These are phyloP conservation scores for Cladosporium velox DNA, from an alignment of 2,329 filamentous ascomycete species.

Conservation along the genomic window DNA sequence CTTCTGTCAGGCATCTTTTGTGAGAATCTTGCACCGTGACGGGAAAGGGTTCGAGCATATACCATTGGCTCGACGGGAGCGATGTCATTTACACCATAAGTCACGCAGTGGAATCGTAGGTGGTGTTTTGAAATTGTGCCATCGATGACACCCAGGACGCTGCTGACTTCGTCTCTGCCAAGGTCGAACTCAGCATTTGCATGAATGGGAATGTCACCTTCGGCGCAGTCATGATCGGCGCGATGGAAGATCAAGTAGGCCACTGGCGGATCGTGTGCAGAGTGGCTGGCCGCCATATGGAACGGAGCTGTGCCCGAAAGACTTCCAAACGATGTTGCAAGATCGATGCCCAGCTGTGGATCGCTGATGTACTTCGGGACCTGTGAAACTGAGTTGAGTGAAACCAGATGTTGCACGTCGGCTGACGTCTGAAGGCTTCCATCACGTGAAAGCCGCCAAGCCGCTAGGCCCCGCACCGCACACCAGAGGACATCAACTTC, in stretches of 20 bases:
- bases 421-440: slow-evolving; percentile 15
- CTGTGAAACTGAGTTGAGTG: slow-evolving; percentile 6
- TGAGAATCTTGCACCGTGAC: slow-evolving; percentile 41
- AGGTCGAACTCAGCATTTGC: slow-evolving; percentile 33
- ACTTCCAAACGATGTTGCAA: neutral
- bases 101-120: slow-evolving; percentile 49
- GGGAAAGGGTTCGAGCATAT: slow-evolving; percentile 50
- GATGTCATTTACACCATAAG: slow-evolving; percentile 45
- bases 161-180: slow-evolving; percentile 33
- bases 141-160: slow-evolving; percentile 32
- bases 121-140: slow-evolving; percentile 49
- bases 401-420: neutral
- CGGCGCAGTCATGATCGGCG: neutral
- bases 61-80: slow-evolving; percentile 46
- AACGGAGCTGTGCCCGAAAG: slow-evolving; percentile 7
- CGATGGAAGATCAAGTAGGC: slow-evolving; percentile 10
- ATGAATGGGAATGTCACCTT: slow-evolving; percentile 3
- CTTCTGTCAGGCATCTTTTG: slow-evolving; percentile 2
- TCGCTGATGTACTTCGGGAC: slow-evolving; percentile 18
- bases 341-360: slow-evolving; percentile 8
- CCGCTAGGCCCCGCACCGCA: slow-evolving; percentile 14
- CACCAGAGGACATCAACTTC: slow-evolving; percentile 11
- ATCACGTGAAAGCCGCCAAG: slow-evolving; percentile 17
- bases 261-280: neutral
- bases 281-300: neutral